phyloP scores from a whole-genome alignment of 805 yeast genomes.

The Monosporozyma servazzii region DNA sequence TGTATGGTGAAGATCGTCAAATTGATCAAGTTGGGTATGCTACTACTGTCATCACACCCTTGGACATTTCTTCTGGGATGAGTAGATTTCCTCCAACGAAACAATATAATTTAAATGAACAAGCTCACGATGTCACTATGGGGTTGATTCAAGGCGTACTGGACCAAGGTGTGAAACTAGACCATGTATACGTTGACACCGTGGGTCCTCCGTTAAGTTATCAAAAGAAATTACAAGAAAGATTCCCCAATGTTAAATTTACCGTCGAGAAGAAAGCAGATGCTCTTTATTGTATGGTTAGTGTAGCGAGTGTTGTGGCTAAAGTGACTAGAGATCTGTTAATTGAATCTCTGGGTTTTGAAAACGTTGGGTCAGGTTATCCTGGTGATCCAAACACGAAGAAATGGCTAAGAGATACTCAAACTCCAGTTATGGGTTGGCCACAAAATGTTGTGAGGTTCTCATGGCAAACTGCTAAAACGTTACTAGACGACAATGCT shows the following conservation, averaged over 20 bases:
- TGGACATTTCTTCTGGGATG: constrained; percentile 87
- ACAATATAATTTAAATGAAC: constrained; percentile 71
- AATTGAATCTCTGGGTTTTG: constrained; percentile 19
- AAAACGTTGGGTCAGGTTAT: constrained; percentile 79
- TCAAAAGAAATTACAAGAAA: constrained; percentile 57
- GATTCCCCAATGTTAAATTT: constrained; percentile 62
- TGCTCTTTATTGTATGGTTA: constrained; percentile 81
- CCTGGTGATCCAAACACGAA: constrained; percentile 87
- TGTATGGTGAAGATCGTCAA: constrained; percentile 45
- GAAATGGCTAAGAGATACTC: constrained; percentile 55
- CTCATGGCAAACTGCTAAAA: constrained; percentile 91
- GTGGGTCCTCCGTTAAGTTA: constrained; percentile 92
- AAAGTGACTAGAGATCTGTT: constrained; percentile 83
- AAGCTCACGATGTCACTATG: constrained; percentile 93
- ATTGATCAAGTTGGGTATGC: constrained; percentile 73
- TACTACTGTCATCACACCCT: constrained; percentile 73
- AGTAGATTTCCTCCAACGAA: constrained; percentile 46
- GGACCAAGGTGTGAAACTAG: constrained; percentile 51
- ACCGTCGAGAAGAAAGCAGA: constrained; percentile 95
- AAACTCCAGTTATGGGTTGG: constrained; percentile 85
- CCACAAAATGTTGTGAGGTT: constrained; percentile 59
- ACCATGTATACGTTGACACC: constrained; percentile 81
- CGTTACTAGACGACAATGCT: constrained; percentile 44
- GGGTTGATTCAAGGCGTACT: constrained; percentile 59
- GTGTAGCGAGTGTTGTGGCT: constrained; percentile 92